Percentiles rank a stretch among this genome's conserved stretches.
Conservation (phyloP, 257 asterid genomes). For the Solanum piurae region DNA sequence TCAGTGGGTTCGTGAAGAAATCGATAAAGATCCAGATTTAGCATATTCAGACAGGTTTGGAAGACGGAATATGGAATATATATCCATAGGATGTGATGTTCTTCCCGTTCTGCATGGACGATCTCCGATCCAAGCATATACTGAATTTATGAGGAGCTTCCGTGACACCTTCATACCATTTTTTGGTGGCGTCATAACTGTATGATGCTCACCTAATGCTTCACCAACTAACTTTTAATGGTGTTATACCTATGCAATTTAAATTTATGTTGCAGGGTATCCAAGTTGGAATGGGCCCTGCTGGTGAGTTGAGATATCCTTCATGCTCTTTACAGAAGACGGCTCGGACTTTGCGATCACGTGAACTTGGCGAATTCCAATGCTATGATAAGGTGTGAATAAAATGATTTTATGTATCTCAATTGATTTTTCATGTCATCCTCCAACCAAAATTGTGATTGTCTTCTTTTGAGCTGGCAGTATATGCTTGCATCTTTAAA, state of each 20-base stretch:
- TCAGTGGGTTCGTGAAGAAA: constrained; percentile 65
- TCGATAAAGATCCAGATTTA: constrained; percentile 50
- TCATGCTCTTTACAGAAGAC: constrained; percentile 35
- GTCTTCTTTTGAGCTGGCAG: constrained; percentile 34
- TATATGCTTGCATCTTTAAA: constrained; percentile 67
- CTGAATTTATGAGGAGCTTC: constrained; percentile 71
- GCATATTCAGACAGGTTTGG: constrained; percentile 63
- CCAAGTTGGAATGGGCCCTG: constrained; percentile 85
- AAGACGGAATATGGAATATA: constrained; percentile 51
- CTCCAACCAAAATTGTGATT: neutral
- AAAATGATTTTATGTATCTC: neutral
- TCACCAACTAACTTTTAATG: neutral
- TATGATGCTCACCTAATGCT: constrained; percentile 22
- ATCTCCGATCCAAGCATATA: constrained; percentile 69
- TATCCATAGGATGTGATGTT: constrained; percentile 69
- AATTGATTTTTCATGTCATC: neutral
- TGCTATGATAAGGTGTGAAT: constrained; percentile 57
- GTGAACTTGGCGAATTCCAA: constrained; percentile 70
- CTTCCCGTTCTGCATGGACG: constrained; percentile 67
- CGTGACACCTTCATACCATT: constrained; percentile 52
- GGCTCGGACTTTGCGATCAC: constrained; percentile 35
- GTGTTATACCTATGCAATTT: neutral
- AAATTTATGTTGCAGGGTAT: constrained; percentile 38
- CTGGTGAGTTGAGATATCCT: constrained; percentile 78
- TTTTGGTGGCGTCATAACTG: constrained; percentile 61